phyloP scores from a whole-genome alignment of 495 filamentous ascomycete genomes.

The Pseudevernia furfuracea region DNA sequence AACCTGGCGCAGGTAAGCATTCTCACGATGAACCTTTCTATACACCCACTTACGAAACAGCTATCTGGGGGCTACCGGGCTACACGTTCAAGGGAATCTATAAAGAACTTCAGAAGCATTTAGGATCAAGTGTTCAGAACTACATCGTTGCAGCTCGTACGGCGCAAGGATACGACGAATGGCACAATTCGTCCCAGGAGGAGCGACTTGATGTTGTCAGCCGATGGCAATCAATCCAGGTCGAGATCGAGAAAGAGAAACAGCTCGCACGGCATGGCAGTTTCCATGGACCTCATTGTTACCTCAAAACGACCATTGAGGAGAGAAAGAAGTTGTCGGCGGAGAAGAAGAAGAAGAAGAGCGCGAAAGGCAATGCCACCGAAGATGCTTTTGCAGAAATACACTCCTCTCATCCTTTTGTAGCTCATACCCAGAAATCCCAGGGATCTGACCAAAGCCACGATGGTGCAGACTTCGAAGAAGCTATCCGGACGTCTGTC shows the following conservation, averaged over 20 bases:
- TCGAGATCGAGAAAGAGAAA: constrained; percentile 46
- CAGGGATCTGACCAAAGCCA: background rate
- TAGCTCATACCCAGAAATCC: constrained; percentile 1
- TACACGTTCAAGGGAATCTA: constrained; percentile 71
- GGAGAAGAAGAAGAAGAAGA: constrained; percentile 30
- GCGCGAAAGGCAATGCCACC: background rate
- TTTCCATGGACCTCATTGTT: constrained; percentile 31
- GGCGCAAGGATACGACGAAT: constrained; percentile 62
- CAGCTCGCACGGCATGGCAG: constrained; percentile 19
- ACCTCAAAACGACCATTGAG: constrained; percentile 37
- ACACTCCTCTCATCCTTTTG: constrained; percentile 9
- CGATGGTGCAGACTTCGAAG: constrained; percentile 50
- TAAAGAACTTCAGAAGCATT: constrained; percentile 58
- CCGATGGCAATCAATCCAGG: constrained; percentile 48
- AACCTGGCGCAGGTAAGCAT: constrained; percentile 56
- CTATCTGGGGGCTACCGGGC: constrained; percentile 58
- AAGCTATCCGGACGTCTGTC: constrained; percentile 61
- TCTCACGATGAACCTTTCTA: constrained; percentile 4
- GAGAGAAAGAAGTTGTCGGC: constrained; percentile 37
- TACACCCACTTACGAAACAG: constrained; percentile 24
- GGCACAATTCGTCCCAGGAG: constrained; percentile 36
- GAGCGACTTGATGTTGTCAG: constrained; percentile 51
- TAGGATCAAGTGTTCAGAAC: constrained; percentile 55
- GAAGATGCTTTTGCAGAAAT: constrained; percentile 21
- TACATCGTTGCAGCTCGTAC: constrained; percentile 68